Base-by-base conservation (phyloP, 768 basidiomycete genomes). In the Cystofilobasidium bisporidii region DNA sequence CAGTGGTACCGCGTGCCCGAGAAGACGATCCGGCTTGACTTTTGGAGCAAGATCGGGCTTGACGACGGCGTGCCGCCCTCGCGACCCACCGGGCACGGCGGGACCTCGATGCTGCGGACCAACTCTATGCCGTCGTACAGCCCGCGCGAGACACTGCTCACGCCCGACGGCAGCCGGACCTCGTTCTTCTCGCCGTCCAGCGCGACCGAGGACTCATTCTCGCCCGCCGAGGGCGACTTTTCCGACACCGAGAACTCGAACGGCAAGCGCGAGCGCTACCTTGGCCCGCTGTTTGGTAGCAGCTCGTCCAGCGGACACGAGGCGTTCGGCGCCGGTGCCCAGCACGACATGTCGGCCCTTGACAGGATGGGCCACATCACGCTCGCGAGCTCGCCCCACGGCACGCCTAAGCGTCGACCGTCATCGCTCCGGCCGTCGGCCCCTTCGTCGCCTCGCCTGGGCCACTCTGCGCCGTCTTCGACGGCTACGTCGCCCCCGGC, bases 1-100 rank as follows among this genome's bases (percentile, higher is more conserved):
- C 86, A 89, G 71, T 84, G 89, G 53, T 98, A 96, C 78, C 82
- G 92, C 73, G 86, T 98, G 28, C 96, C 96, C 3, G 96, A 98
- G 75, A 83, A 85, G 67, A 82, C 92, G 59, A 88, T 99, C 71
- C 82, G 89, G 56, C 82, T 99, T 58, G 94, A 99, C 76, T 99
- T 99, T 74, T 98, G 94, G 93, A 86, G 84, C 65, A 92, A 88
- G 67, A 59, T 79, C 47, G 72, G 72, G 18, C 22, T 65, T 17
- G 65, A 58, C 28, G 26, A 24, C 14, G 55, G 63, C 17, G 41
- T 24, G 6, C 53, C 28, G 53, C 4, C 53, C 18, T 5, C 36
- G 36, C 41, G 59, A 17, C 59, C 59, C 22, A 45, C 28, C 0
- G 60, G 60, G 14, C 60, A 61, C 45, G 60, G 60, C 22, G 60